Percentiles rank a stretch among this genome's conserved stretches.
Evolutionary conservation across 345 rosid species (phyloP).

Genomic region (Hibiscus trionum): DNA sequence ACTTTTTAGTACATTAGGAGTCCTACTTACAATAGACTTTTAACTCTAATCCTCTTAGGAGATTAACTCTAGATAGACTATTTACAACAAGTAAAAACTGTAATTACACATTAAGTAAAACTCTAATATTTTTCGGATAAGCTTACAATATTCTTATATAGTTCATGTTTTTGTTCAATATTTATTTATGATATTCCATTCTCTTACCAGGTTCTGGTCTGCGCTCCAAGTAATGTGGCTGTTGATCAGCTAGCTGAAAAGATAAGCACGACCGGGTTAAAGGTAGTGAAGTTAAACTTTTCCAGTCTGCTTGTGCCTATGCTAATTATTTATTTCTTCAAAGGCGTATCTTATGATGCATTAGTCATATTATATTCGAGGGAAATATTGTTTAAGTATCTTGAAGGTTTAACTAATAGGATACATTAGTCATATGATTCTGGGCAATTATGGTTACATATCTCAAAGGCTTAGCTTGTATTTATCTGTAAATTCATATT

Average conservation of each 20-base stretch:
- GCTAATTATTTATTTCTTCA: background rate
- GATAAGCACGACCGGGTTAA: constrained; percentile 96
- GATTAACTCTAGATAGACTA: too few relatives aligned
- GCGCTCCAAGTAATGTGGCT: constrained; percentile 99
- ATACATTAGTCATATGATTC: background rate
- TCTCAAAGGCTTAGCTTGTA: background rate
- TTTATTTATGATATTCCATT: background rate
- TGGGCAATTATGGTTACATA: background rate
- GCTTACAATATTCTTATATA: background rate
- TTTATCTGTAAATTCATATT: background rate
- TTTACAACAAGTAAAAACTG: too few relatives aligned
- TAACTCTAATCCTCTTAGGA: too few relatives aligned
- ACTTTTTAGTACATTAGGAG: too few relatives aligned
- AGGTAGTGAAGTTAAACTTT: constrained; percentile 41
- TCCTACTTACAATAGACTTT: too few relatives aligned
- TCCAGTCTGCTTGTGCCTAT: background rate
- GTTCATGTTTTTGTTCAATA: background rate
- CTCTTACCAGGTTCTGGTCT: constrained; percentile 71
- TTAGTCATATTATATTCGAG: background rate
- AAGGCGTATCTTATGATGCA: background rate
- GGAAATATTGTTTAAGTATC: background rate
- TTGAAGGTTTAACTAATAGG: background rate
- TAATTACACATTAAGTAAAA: too few relatives aligned
- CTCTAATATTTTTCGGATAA: too few relatives aligned
- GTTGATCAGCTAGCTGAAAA: constrained; percentile 98